Evolutionary conservation across 768 basidiomycete species (phyloP).

Genomic region (Ramaria sp.): DNA sequence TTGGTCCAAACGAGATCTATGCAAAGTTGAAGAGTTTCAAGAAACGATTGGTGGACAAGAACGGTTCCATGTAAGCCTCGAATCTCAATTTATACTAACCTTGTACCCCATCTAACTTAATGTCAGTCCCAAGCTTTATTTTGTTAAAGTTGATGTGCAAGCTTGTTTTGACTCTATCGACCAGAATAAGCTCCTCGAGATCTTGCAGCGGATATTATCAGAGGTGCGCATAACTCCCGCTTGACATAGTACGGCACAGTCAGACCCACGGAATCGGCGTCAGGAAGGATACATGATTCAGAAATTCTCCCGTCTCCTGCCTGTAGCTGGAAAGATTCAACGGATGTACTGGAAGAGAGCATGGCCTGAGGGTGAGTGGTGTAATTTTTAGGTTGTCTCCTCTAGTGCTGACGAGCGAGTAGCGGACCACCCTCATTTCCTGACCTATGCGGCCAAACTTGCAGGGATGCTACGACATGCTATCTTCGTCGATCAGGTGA

Average conservation of each 20-base stretch:
- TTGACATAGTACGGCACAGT: not conserved
- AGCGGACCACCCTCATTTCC: constrained; percentile 75
- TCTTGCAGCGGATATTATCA: constrained; percentile 62
- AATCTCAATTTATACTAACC: not conserved
- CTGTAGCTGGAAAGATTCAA: constrained; percentile 43
- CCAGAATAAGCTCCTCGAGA: constrained; percentile 71
- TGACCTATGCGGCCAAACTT: constrained; percentile 55
- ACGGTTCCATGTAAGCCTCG: constrained; percentile 41
- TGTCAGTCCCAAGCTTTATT: constrained; percentile 78
- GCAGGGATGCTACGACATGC: constrained; percentile 58
- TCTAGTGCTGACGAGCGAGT: not conserved
- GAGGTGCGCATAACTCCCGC: constrained; percentile 33
- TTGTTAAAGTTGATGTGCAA: constrained; percentile 93
- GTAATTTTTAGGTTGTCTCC: not conserved
- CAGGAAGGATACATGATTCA: constrained; percentile 69
- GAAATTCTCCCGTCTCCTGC: constrained; percentile 54
- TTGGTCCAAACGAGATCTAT: constrained; percentile 78
- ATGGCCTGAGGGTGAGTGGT: constrained; percentile 47
- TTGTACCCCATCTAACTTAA: not conserved
- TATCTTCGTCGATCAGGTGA: constrained; percentile 79
- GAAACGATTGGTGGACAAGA: constrained; percentile 27
- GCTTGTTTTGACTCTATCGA: constrained; percentile 96
- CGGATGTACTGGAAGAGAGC: constrained; percentile 52
- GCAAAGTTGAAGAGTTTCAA: constrained; percentile 63
- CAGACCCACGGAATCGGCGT: too few species aligned